Evolutionary conservation across 495 filamentous ascomycete genomes (phyloP).

Genomic region (Tuber brumale): DNA sequence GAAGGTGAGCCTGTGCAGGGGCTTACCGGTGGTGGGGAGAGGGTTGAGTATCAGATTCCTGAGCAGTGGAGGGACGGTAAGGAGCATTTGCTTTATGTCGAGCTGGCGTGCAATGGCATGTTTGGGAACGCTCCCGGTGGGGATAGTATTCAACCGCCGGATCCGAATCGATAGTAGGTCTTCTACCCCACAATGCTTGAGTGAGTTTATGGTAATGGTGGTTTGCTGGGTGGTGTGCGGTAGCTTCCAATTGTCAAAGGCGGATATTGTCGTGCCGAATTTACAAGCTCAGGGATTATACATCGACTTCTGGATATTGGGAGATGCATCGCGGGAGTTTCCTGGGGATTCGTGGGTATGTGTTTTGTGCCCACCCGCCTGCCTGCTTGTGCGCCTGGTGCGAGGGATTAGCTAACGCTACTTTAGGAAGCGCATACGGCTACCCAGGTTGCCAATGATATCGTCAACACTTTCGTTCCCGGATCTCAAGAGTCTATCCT

Average conservation of each 20-base stretch:
- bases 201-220: background rate
- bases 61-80: slow-evolving; percentile 71
- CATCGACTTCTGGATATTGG: slow-evolving; percentile 94
- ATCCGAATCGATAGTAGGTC: slow-evolving; percentile 61
- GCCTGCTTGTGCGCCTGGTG: slow-evolving; percentile 14
- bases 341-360: slow-evolving; percentile 62
- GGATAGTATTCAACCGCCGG: slow-evolving; percentile 81
- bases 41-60: slow-evolving; percentile 84
- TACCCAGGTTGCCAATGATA: slow-evolving; percentile 70
- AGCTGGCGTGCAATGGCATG: slow-evolving; percentile 99
- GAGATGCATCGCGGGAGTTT: slow-evolving; percentile 76
- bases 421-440: slow-evolving; percentile 70
- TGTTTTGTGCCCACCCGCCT: background rate
- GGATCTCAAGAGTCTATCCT: slow-evolving; percentile 70
- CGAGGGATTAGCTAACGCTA: slow-evolving; percentile 41
- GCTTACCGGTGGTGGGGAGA: slow-evolving; percentile 82
- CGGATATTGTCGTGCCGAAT: slow-evolving; percentile 87
- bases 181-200: background rate
- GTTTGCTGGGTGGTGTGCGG: background rate
- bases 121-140: slow-evolving; percentile 82
- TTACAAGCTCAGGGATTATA: slow-evolving; percentile 71
- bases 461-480: slow-evolving; percentile 81
- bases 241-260: slow-evolving; percentile 61
- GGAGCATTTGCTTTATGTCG: slow-evolving; percentile 82
- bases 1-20: slow-evolving; percentile 87